Evolutionary conservation across 106 monocot genomes (phyloP).

Genomic region (Xerophyta viscosa): DNA sequence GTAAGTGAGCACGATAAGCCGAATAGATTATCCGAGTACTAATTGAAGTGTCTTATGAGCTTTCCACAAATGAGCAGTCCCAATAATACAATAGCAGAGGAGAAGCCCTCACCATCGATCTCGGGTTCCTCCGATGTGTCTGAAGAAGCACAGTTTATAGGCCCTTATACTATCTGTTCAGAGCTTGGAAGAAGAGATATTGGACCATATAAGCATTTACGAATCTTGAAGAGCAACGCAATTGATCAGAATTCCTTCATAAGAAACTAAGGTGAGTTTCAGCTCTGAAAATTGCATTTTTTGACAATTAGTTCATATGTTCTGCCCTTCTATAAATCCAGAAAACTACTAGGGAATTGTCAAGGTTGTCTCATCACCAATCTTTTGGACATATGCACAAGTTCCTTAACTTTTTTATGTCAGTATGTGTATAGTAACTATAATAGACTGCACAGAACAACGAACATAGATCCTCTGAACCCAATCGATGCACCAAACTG

Average conservation of each 20-base stretch:
- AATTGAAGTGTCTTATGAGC: slow-evolving; percentile 50
- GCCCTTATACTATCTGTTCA: slow-evolving; percentile 55
- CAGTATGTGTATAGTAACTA: too few relatives aligned
- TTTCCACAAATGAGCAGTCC: slow-evolving; percentile 28
- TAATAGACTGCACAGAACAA: too few relatives aligned
- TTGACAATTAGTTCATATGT: background rate
- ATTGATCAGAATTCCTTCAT: slow-evolving; percentile 24
- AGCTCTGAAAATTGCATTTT: background rate
- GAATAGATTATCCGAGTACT: slow-evolving; percentile 70
- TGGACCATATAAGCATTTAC: slow-evolving; percentile 61
- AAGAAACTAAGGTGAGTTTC: slow-evolving; percentile 51
- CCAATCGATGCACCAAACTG: too few relatives aligned
- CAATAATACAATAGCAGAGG: slow-evolving; percentile 13
- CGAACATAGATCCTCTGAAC: too few relatives aligned
- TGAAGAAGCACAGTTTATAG: slow-evolving; percentile 21
- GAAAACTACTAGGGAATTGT: slow-evolving; percentile 51
- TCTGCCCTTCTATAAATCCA: slow-evolving; percentile 21
- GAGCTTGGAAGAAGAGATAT: slow-evolving; percentile 69
- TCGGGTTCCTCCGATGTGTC: slow-evolving; percentile 33
- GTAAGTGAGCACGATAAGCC: slow-evolving; percentile 19
- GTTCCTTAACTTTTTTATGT: too few relatives aligned
- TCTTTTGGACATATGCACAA: too few relatives aligned
- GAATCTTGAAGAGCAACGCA: slow-evolving; percentile 25
- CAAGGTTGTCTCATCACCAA: slow-evolving; percentile 64
- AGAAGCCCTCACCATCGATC: slow-evolving; percentile 28